Evolutionary conservation across 1,284 basidiomycete genomes (phyloP).

Genomic region (Pyrrhoderma lamaoense): DNA sequence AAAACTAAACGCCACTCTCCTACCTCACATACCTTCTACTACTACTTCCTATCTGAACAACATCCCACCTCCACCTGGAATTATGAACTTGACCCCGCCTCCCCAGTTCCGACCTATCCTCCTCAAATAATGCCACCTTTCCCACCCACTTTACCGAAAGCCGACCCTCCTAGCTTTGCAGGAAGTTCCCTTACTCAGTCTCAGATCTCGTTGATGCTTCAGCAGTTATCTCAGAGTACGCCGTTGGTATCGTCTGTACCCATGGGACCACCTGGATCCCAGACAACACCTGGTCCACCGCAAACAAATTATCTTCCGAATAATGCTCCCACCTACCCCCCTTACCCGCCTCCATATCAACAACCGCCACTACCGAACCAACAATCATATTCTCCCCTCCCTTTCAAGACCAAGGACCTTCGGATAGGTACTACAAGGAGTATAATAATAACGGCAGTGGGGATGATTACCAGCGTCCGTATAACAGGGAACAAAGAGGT

Average conservation of each 20-base stretch:
- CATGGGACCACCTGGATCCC: neutral
- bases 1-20: slow-evolving; percentile 44
- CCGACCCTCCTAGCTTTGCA: neutral
- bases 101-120: neutral
- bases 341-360: neutral
- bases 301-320: neutral
- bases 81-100: neutral
- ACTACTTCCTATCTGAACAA: slow-evolving; percentile 21
- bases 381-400: neutral
- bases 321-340: slow-evolving; percentile 3
- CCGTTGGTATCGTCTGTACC: slow-evolving; percentile 3
- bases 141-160: neutral
- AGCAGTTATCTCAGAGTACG: slow-evolving; percentile 19
- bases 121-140: neutral
- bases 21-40: slow-evolving; percentile 22
- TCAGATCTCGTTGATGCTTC: slow-evolving; percentile 51
- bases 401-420: neutral
- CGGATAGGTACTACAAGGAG: slow-evolving; percentile 4
- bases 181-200: slow-evolving; percentile 41
- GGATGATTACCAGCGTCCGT: neutral
- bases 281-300: neutral
- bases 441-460: neutral
- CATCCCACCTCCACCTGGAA: slow-evolving; percentile 17
- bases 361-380: slow-evolving; percentile 1
- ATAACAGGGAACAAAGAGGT: slow-evolving; percentile 16